Percentiles rank a stretch among this genome's conserved stretches.
Conservation (phyloP, 2,329 filamentous ascomycete species). For the Ophiocordyceps camponoti-saundersi region DNA sequence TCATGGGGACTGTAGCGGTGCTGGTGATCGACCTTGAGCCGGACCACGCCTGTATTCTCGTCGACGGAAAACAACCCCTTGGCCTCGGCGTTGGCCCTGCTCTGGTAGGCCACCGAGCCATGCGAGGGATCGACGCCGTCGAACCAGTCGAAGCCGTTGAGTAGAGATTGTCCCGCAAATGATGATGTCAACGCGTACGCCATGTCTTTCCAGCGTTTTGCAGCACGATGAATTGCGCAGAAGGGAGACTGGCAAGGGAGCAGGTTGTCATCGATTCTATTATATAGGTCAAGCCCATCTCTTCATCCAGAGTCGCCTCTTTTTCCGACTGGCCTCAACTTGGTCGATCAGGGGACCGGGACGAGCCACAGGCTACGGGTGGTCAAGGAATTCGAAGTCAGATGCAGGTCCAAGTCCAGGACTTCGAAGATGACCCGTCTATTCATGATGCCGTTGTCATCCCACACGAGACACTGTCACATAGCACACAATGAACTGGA, state of each 20-base stretch:
- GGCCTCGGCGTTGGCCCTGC: conserved; percentile 18
- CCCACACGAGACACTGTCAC: not conserved
- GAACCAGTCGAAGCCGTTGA: conserved; percentile 32
- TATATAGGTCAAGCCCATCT: not conserved
- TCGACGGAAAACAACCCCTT: conserved; percentile 25
- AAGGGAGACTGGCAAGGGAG: not conserved
- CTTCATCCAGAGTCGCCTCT: not conserved
- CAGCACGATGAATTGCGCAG: not conserved
- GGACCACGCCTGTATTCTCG: conserved; percentile 22
- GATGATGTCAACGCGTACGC: conserved; percentile 24
- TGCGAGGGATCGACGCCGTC: conserved; percentile 41
- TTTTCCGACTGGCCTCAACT: not conserved
- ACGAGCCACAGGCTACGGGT: not conserved
- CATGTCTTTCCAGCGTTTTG: conserved; percentile 2
- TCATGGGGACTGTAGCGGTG: conserved; percentile 17
- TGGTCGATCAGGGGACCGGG: not conserved
- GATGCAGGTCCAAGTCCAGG: not conserved
- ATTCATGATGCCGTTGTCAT: not conserved
- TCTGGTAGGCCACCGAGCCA: conserved; percentile 48
- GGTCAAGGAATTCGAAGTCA: not conserved
- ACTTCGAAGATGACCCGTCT: not conserved
- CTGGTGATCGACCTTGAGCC: conserved; percentile 25
- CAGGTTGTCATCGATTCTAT: not conserved
- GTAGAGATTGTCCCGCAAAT: conserved; percentile 24
- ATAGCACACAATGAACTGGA: not conserved